Percentiles rank a stretch among this genome's conserved stretches.
These are phyloP conservation scores for Fraxinus xanthoxyloides DNA, from an alignment of 305 asterid species.

Conservation along the genomic window DNA sequence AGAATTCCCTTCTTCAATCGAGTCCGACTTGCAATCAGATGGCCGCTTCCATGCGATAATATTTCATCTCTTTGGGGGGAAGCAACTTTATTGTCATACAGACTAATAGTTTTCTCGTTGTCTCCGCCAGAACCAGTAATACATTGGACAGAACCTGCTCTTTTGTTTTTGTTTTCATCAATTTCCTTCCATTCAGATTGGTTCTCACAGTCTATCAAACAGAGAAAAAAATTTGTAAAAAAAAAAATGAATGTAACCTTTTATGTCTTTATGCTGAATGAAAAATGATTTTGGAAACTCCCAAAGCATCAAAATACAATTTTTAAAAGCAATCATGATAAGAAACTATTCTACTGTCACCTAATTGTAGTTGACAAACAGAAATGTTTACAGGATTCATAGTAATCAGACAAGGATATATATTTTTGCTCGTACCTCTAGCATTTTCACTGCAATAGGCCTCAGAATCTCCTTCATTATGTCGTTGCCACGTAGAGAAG, in stretches of 20 bases:
- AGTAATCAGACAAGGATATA: not conserved
- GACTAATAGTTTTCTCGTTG: not conserved
- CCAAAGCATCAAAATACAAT: not conserved
- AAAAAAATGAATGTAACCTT: not conserved
- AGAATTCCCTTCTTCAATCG: slow-evolving; percentile 21
- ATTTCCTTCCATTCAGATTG: not conserved
- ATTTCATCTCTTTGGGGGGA: not conserved
- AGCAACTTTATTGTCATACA: not conserved
- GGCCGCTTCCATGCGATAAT: not conserved
- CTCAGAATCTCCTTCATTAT: not conserved
- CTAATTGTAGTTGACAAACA: not conserved
- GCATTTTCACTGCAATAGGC: not conserved
- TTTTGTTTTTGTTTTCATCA: not conserved
- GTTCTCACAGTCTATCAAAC: not conserved
- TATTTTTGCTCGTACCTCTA: not conserved
- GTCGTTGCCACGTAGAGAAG: not conserved
- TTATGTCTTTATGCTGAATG: not conserved
- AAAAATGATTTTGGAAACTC: not conserved
- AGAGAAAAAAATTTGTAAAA: not conserved
- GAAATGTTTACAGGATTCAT: not conserved
- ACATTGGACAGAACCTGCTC: not conserved
- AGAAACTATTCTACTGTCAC: not conserved
- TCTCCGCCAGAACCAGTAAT: not conserved
- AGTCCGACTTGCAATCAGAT: slow-evolving; percentile 23
- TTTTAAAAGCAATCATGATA: not conserved